Evolutionary conservation across 495 filamentous ascomycete genomes (phyloP), one percentile per base, ranked within the genome.

Genomic region (Cryomyces minteri): DNA sequence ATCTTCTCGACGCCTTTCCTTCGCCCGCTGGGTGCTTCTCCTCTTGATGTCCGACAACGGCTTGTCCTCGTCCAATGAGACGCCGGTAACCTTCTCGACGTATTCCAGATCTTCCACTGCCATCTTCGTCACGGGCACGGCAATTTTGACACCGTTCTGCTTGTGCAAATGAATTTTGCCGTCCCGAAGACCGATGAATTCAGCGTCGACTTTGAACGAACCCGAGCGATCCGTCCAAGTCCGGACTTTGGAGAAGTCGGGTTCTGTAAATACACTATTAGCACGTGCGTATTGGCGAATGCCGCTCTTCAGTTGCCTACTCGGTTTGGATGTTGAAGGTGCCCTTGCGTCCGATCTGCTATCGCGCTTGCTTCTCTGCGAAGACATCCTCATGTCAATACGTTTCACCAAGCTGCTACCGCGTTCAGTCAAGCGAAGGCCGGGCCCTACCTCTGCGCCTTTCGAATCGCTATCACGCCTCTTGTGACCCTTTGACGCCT

Each of bases 151-250:
- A 8, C 90, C 90, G 56, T 99, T 99, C 58, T 79, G 68, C 67
- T 99, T 99, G 66, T 99, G 90, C 5, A 99, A 70, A 62, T 96
- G 90, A 50, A 99, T 90, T 66, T 99, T 96, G 40, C 86, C 85
- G 59, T 96, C 90, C 57, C 76, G 80, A 25, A 94, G 67, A 12
- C 88, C 92, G 48, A 96, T 77, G 58, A 95, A 99, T 56, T 99
- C 85, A 7, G 90, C 90, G 46, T 99, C 90, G 47, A 99, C 90
- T 48, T 86, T 94, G 63, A 99, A 99, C 8, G 85, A 84, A 52
- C 86, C 92, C 12, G 84, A 80, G 42, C 92, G 76, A 59, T 99
- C 90, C 8, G 87, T 94, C 90, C 90, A 99, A 11, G 75, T 81
- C 43, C 90, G 79, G 18, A 86, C 75, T 62, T 90, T 92, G 37